Evolutionary conservation across 345 rosid species (phyloP), one percentile per base, ranked within the genome.

Genomic region (Lepidium didymum): DNA sequence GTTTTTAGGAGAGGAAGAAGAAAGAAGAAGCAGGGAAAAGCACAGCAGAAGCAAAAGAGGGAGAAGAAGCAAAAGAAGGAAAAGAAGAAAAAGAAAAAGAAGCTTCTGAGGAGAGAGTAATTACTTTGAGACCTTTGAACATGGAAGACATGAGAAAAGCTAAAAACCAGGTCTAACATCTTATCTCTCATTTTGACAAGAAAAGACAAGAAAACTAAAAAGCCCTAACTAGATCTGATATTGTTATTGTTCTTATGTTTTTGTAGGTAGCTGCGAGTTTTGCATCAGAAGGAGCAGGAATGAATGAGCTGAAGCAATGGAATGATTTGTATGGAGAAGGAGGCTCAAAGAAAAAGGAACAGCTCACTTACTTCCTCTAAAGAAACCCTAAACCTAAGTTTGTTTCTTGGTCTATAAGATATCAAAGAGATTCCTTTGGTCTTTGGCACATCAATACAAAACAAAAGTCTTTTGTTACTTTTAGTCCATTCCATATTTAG

Each of bases 61-160:
- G 19, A 65, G 89, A 83, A 73, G 81, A 77, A 33, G 10, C 78
- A 45, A 86, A 12, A 76, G 70, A 44, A 9, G 74, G 19, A 65
- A 69, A 80, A 62, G 84, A 8, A 79, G 70, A 42, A 15, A 77
- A 43, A 51, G 75, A 74, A 56, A 83, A 83, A 72, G 89, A 83
- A 64, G 81, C 34, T 7, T 69, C 77, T 63, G 90, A 79, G 65
- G 96, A 90, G 63, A 63, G 40, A 14, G 83, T 34, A 19, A 87
- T 89, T 64, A 79, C 70, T 43, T 72, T 95, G 73, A 87, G 97
- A 79, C 75, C 96, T 33, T 78, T 91, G 64, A 87, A 67, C 78
- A 86, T 86, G 99, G 94, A 95, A 78, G 99, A 95, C 57, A 74
- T 95, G 90, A 86, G 86, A 77, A 82, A 81, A 78, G 99, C 97